Evolutionary conservation across 2,329 filamentous ascomycete genomes (phyloP).

Genomic region (Paraphoma chrysanthemicola): DNA sequence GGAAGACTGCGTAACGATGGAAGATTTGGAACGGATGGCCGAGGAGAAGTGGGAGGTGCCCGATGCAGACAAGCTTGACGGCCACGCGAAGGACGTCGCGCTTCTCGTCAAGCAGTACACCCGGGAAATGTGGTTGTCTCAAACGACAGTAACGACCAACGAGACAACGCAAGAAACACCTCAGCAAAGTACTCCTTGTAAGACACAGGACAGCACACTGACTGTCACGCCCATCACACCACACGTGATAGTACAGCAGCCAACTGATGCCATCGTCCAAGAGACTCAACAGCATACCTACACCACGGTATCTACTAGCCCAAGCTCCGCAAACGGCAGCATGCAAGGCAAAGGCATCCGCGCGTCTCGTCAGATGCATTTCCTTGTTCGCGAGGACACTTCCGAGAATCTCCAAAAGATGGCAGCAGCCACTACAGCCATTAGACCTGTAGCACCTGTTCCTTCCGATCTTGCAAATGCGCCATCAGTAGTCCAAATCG

Average conservation of each 20-base stretch:
- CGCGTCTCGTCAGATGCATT: conserved; percentile 21
- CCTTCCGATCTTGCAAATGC: not conserved
- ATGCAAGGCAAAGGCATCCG: conserved; percentile 28
- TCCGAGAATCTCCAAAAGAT: conserved; percentile 6
- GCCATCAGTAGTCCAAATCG: too few species aligned
- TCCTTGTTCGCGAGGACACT: conserved; percentile 31
- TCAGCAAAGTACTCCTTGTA: conserved; percentile 22
- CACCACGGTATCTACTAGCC: conserved; percentile 14
- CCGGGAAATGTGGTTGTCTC: conserved; percentile 18
- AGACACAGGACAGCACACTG: conserved; percentile 8
- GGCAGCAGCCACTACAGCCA: not conserved
- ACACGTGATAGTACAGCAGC: not conserved
- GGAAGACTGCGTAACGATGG: conserved; percentile 71
- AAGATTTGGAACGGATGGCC: conserved; percentile 73
- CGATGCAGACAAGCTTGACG: conserved; percentile 30
- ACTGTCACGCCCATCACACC: conserved; percentile 2
- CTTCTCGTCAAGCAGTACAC: conserved; percentile 29
- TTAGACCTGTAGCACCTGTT: not conserved
- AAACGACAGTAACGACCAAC: conserved; percentile 21
- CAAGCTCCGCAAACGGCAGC: conserved; percentile 20
- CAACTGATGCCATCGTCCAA: conserved; percentile 18
- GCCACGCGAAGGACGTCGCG: conserved; percentile 41
- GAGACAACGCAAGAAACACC: conserved; percentile 29
- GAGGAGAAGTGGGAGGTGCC: conserved; percentile 55
- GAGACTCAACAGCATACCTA: conserved; percentile 25